Percentiles rank a stretch among this genome's conserved stretches.
These are phyloP conservation scores for Suhomyces bribrorum DNA, from an alignment of 1,139 yeast species.

Conservation along the genomic window DNA sequence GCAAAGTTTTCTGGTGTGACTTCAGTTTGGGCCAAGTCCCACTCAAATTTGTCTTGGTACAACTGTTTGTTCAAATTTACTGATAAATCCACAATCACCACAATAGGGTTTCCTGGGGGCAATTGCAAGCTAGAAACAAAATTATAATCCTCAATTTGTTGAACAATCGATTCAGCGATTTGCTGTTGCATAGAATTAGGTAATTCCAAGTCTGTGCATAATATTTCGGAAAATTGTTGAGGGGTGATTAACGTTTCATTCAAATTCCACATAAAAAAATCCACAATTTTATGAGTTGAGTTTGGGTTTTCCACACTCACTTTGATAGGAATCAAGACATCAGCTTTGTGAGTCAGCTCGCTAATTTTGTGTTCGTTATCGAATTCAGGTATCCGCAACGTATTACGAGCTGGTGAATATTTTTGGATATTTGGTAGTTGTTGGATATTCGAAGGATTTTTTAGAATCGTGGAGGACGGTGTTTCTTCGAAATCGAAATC, in stretches of 20 bases:
- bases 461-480: constrained; percentile 24
- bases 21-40: constrained; percentile 74
- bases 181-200: constrained; percentile 64
- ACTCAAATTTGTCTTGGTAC: constrained; percentile 91
- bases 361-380: constrained; percentile 26
- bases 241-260: constrained; percentile 81
- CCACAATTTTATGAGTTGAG: constrained; percentile 62
- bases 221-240: constrained; percentile 74
- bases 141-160: constrained; percentile 74
- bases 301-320: constrained; percentile 71
- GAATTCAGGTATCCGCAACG: constrained; percentile 30
- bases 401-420: constrained; percentile 37
- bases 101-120: constrained; percentile 64
- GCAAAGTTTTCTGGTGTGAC: constrained; percentile 87
- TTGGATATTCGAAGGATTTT: constrained; percentile 16
- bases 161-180: constrained; percentile 68
- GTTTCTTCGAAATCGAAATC: constrained; percentile 71
- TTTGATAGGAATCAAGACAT: constrained; percentile 73
- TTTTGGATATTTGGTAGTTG: constrained; percentile 33
- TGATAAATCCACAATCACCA: constrained; percentile 77
- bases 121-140: constrained; percentile 60
- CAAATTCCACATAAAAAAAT: constrained; percentile 87
- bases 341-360: constrained; percentile 32
- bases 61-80: constrained; percentile 82
- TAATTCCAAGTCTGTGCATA: constrained; percentile 82